Conservation (phyloP, 2,329 filamentous ascomycete species). For the Cyanodermella asteris region DNA sequence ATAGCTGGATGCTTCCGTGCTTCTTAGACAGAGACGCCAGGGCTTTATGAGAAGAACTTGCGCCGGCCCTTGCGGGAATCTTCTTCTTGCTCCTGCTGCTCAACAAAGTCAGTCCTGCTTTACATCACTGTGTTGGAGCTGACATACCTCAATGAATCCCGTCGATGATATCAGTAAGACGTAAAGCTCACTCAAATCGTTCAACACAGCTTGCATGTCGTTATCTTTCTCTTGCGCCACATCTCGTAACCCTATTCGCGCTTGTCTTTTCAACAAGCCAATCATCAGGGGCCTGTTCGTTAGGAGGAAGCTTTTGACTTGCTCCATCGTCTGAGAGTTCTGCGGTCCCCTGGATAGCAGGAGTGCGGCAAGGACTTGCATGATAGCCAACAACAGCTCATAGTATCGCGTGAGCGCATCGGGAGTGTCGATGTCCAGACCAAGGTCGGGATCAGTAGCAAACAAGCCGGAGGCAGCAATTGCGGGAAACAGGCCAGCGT, state of each 20-base stretch:
- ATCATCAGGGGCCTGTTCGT: slow-evolving; percentile 70
- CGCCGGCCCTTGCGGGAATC: too few relatives aligned
- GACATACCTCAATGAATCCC: slow-evolving; percentile 62
- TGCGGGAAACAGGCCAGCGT: slow-evolving; percentile 66
- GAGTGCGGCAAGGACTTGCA: slow-evolving; percentile 62
- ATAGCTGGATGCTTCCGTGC: too few relatives aligned
- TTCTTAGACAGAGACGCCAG: too few relatives aligned
- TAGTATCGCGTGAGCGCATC: slow-evolving; percentile 64
- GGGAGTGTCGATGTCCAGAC: slow-evolving; percentile 50
- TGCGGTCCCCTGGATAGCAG: slow-evolving; percentile 63
- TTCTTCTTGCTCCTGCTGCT: too few relatives aligned
- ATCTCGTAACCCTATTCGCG: slow-evolving; percentile 60
- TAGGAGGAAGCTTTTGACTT: slow-evolving; percentile 57
- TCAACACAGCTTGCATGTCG: slow-evolving; percentile 42
- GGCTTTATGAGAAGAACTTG: too few relatives aligned
- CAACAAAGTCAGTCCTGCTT: slow-evolving; percentile 3
- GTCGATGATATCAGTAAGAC: slow-evolving; percentile 65
- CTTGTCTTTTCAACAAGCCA: slow-evolving; percentile 74
- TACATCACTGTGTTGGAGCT: background rate
- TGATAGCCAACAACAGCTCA: slow-evolving; percentile 54
- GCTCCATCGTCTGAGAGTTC: slow-evolving; percentile 49
- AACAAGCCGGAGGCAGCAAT: slow-evolving; percentile 72
- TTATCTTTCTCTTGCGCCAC: slow-evolving; percentile 22
- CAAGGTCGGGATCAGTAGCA: slow-evolving; percentile 74
- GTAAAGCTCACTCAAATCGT: slow-evolving; percentile 65